A percentile compares a stretch with the other conserved stretches of the same genome.
phyloP scores from a whole-genome alignment of 2,329 filamentous ascomycete species.

The Helminthosporium solani region DNA sequence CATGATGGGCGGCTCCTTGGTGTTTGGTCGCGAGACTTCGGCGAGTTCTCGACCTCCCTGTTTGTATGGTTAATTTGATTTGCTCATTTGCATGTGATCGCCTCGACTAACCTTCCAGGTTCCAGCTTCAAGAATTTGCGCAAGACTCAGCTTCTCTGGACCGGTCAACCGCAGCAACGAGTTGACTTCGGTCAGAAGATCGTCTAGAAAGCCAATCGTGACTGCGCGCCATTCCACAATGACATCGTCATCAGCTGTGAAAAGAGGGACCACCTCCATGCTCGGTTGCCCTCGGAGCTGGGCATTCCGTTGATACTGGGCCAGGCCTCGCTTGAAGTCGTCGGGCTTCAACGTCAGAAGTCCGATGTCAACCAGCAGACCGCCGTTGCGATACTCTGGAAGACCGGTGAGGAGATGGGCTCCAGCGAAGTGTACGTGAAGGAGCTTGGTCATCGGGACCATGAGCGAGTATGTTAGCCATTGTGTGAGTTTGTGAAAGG shows the following conservation, averaged over 20 bases:
- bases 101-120: slow-evolving; percentile 82
- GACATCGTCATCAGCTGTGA: slow-evolving; percentile 71
- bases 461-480: slow-evolving; percentile 95
- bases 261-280: slow-evolving; percentile 72
- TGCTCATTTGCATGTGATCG: not conserved
- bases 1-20: slow-evolving; percentile 93
- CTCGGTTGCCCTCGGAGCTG: slow-evolving; percentile 70
- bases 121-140: slow-evolving; percentile 91
- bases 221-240: slow-evolving; percentile 78
- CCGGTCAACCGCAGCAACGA: slow-evolving; percentile 66
- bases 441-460: slow-evolving; percentile 81
- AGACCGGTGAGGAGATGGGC: slow-evolving; percentile 83
- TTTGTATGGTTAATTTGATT: slow-evolving; percentile 30
- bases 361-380: slow-evolving; percentile 81
- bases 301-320: slow-evolving; percentile 69
- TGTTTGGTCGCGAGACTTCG: slow-evolving; percentile 92
- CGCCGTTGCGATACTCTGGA: slow-evolving; percentile 90
- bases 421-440: slow-evolving; percentile 78
- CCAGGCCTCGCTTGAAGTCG: slow-evolving; percentile 69
- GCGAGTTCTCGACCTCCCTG: slow-evolving; percentile 92
- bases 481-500: slow-evolving; percentile 87
- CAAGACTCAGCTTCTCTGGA: slow-evolving; percentile 69
- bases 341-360: slow-evolving; percentile 72
- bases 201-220: slow-evolving; percentile 73
- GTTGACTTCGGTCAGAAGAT: slow-evolving; percentile 69